These are phyloP conservation scores for Geranium incanum DNA, from an alignment of 441 rosid species.

Conservation along the genomic window DNA sequence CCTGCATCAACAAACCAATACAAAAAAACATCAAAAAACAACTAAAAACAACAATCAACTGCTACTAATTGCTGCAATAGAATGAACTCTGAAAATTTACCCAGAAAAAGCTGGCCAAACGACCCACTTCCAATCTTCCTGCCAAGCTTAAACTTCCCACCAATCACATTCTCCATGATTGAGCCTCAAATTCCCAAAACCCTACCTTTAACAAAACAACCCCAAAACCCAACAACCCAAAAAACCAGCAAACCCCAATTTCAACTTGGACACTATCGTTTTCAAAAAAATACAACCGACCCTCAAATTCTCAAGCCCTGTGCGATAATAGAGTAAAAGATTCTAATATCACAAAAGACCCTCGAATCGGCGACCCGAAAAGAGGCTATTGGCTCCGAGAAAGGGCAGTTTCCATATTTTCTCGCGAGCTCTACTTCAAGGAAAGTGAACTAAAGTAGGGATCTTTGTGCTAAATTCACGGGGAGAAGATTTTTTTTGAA, in stretches of 20 bases:
- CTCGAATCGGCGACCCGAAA: neutral
- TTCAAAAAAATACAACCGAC: neutral
- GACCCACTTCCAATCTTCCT: constrained; percentile 75
- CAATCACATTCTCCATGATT: constrained; percentile 46
- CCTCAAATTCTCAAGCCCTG: neutral
- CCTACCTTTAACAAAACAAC: neutral
- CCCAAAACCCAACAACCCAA: neutral
- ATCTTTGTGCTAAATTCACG: neutral
- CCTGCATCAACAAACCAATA: constrained; percentile 27
- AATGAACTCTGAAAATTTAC: constrained; percentile 22
- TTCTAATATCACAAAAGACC: neutral
- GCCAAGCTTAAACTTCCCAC: constrained; percentile 63
- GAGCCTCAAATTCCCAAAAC: constrained; percentile 20
- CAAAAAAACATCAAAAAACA: neutral
- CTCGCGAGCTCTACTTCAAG: neutral
- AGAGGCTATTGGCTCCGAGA: neutral
- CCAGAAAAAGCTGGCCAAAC: constrained; percentile 58
- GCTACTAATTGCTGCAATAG: constrained; percentile 9
- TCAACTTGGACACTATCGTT: neutral
- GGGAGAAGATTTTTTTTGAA: neutral
- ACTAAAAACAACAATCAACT: neutral
- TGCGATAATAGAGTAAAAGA: neutral
- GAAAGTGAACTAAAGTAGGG: neutral
- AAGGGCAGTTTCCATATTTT: neutral
- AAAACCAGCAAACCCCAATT: neutral